Base-by-base conservation (phyloP, 2,329 filamentous ascomycete species). In the Sclerotinia subarctica region DNA sequence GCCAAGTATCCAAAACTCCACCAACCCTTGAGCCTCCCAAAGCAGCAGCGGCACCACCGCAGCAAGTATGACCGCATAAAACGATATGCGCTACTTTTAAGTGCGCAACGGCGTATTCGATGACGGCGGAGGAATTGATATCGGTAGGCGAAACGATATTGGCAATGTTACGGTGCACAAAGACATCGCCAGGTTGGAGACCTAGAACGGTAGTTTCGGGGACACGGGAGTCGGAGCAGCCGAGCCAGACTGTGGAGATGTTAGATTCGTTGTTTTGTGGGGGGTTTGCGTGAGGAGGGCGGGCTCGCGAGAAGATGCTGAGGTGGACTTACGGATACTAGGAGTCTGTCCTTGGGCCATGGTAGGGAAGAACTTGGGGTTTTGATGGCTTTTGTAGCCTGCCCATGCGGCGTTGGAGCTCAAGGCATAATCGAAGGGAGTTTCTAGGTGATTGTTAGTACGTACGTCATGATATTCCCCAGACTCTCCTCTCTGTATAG, bases 91-190 rank as follows among this genome's bases (percentile, higher is more conserved):
- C 84, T 73, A 91, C 89, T 74, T 89, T 87, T 47, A 96, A 82
- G 77, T 91, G 83, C 68, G 80, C 82, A 69, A 96, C 91, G 54
- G 92, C 90, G 77, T 90, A 96, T 77, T 94, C 89, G 76, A 96
- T 89, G 57, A 94, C 92, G 67, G 88, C 86, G 15, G 87, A 84
- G 46, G 88, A 88, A 80, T 87, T 92, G 78, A 94, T 85, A 78
- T 96, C 93, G 74, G 87, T 88, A 26, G 88, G 82, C 68, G 88
- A 87, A 71, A 96, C 81, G 76, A 94, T 87, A 81, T 96, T 96
- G 79, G 91, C 92, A 78, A 96, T 94, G 82, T 96, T 96, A 77
- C 93, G 90, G 82, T 96, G 92, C 64, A 93, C 90, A 78, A 96
- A 96, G 73, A 96, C 88, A 74, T 96, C 92, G 69, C 93, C 92